phyloP scores from a whole-genome alignment of 495 filamentous ascomycete species.

The Bathelium albidoporum region DNA sequence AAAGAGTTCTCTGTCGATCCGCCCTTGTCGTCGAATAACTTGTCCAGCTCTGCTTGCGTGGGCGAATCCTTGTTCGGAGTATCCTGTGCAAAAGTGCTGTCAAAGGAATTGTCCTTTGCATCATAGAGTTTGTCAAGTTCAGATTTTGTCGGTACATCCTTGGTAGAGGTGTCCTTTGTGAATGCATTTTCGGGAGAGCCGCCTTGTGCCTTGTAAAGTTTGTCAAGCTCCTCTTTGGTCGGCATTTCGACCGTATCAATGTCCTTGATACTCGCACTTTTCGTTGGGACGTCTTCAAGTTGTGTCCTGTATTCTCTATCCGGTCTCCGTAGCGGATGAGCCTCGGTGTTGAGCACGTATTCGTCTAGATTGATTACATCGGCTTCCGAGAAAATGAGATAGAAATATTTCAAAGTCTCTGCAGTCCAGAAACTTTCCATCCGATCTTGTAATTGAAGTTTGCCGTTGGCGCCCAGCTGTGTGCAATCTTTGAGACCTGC shows the following conservation, averaged over 20 bases:
- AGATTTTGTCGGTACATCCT: not conserved
- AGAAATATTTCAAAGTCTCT: conserved; percentile 71
- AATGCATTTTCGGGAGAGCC: not conserved
- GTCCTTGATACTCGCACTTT: not conserved
- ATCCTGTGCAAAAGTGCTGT: not conserved
- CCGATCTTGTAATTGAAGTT: conserved; percentile 24
- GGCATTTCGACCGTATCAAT: not conserved
- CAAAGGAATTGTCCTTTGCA: not conserved
- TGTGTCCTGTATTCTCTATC: conserved; percentile 3
- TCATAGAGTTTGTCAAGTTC: not conserved
- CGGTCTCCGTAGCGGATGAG: conserved; percentile 57
- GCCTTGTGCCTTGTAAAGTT: not conserved
- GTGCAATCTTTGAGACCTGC: conserved; percentile 29
- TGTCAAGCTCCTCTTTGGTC: not conserved
- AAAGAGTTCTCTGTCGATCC: not conserved
- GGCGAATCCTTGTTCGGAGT: not conserved
- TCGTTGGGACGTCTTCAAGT: not conserved
- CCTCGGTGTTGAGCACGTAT: conserved; percentile 69
- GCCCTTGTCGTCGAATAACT: not conserved
- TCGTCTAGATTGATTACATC: conserved; percentile 58
- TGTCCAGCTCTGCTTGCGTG: not conserved
- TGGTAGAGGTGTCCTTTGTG: not conserved
- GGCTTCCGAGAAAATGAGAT: conserved; percentile 70
- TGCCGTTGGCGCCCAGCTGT: not conserved
- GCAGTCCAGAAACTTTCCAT: conserved; percentile 37